Conservation (phyloP, 2,329 filamentous ascomycete species). For the Leptoxyphium fumago region DNA sequence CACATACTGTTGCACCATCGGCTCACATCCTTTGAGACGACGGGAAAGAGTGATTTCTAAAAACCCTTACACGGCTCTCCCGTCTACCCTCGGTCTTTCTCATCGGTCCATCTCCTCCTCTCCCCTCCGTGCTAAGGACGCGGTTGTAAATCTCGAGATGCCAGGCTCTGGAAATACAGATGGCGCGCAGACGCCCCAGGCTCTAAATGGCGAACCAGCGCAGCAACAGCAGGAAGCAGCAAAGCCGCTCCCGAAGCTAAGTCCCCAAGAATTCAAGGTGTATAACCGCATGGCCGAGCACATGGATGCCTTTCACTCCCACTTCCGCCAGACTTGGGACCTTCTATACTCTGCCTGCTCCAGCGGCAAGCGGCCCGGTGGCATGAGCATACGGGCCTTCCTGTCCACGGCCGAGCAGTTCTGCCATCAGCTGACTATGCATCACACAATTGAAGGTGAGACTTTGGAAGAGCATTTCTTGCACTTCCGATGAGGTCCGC, state of each 20-base stretch:
- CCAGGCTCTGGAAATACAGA: too few relatives aligned
- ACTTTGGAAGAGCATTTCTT: too few relatives aligned
- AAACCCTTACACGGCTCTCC: too few relatives aligned
- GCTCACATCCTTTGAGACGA: too few relatives aligned
- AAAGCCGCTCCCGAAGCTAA: constrained; percentile 44
- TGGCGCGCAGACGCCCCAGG: too few relatives aligned
- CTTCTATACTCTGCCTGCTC: constrained; percentile 52
- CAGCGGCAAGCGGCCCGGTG: constrained; percentile 41
- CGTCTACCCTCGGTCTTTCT: too few relatives aligned
- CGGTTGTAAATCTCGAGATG: too few relatives aligned
- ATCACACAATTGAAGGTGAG: constrained; percentile 59
- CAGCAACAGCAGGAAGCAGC: constrained; percentile 8
- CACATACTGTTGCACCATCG: too few relatives aligned
- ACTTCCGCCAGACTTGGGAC: constrained; percentile 64
- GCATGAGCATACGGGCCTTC: constrained; percentile 55
- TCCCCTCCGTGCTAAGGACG: too few relatives aligned
- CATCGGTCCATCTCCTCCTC: neutral
- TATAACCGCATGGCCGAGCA: constrained; percentile 62
- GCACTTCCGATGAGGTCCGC: too few relatives aligned
- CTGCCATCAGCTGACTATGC: constrained; percentile 51
- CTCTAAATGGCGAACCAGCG: neutral
- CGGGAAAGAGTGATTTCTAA: too few relatives aligned
- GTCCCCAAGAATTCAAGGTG: constrained; percentile 47
- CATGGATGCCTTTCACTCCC: constrained; percentile 64
- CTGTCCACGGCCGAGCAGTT: constrained; percentile 55